Base-by-base conservation (phyloP, 1,139 yeast genomes). In the Lipomyces yarrowii region DNA sequence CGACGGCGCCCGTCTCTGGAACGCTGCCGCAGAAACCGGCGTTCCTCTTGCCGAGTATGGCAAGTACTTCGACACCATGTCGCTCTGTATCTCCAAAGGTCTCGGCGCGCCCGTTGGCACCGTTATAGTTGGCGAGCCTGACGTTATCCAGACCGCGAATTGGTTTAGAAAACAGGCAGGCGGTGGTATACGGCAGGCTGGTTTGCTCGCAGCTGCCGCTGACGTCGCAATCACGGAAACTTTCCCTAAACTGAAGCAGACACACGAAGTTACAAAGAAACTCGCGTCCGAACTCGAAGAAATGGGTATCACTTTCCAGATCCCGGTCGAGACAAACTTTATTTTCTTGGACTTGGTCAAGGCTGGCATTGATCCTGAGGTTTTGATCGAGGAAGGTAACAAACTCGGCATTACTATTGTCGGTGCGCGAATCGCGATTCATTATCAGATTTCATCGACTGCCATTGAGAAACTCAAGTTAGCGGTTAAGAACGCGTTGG, bases 1-100 rank as follows among this genome's bases (percentile, higher is more conserved):
- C 74, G 98, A 93, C 75, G 98, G 98, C 70, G 98, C 98, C n/a
- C 84, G 98, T 73, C 81, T 93, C 68, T 92, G 96, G 96, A 91
- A 93, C 75, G 98, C 98, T 1, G 81, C 88, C 39, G 90, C 84
- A 7, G 94, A 84, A 60, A 85, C 96, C 33, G 92, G 90, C 8
- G 81, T 91, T 54, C 79, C 91, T 13, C 78, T 92, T 66, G 78
- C 78, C 59, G 92, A 91, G 75, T 91, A 88, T 77, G 90, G 97
- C 74, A 81, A 85, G 70, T 80, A 87, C 72, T 93, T 93, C 76
- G 98, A 93, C 78, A 86, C 96, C 51, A 91, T 93, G 62, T 91
- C 97, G 6, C 83, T 93, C 64, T 93, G 98, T 78, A 80, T 93
- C 69, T 90, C 97, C 63, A 93, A 93, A 79, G 90, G 96, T 3